Evolutionary conservation across 441 rosid genomes (phyloP), one percentile per base, ranked within the genome.

Genomic region (Populus hybrid): DNA sequence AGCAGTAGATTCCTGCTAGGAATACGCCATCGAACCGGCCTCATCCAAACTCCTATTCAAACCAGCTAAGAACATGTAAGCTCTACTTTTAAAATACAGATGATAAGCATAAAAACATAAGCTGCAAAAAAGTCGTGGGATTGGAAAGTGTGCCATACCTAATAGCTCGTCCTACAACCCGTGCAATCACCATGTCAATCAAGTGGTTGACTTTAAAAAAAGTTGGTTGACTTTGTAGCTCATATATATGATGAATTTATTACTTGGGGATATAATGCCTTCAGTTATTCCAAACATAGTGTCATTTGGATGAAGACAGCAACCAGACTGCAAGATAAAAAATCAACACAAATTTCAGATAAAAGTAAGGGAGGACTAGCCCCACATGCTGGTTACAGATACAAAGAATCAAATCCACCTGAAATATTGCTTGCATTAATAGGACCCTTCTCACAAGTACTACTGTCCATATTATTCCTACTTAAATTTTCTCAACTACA

Each of bases 371-470:
- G 1, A 57, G 63, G 63, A 20, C 2, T 7, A 20, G 63, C 63
- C 63, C 20, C 63, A 57, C 23, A 20, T 57, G 23, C 63, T 57
- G 30, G 30, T 28, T 28, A 28, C 0, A 89, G 86, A 85, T 89
- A 92, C 90, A 97, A 97, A 85, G 88, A 86, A 85, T 95, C 99
- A 78, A 97, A 82, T 79, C 99, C 98, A 68, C 98, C 98, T 30
- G 85, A 76, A 68, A 74, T 74, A 81, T 81, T 90, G 75, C 85
- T 85, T 75, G 95, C 97, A 86, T 83, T 87, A 75, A 89, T 76
- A 79, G 99, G 99, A 73, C 99, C 94, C 82, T 89, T 92, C 81
- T 84, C 91, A 73, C 84, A 82, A 66, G 81, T 81, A 77, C 36
- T 81, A 77, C 36, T 73, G 71, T 85, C 89, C 86, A 81, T 88